Percentiles rank a stretch among this genome's conserved stretches.
phyloP scores from a whole-genome alignment of 1,139 yeast genomes.

The Lodderomyces metapsilosis region DNA sequence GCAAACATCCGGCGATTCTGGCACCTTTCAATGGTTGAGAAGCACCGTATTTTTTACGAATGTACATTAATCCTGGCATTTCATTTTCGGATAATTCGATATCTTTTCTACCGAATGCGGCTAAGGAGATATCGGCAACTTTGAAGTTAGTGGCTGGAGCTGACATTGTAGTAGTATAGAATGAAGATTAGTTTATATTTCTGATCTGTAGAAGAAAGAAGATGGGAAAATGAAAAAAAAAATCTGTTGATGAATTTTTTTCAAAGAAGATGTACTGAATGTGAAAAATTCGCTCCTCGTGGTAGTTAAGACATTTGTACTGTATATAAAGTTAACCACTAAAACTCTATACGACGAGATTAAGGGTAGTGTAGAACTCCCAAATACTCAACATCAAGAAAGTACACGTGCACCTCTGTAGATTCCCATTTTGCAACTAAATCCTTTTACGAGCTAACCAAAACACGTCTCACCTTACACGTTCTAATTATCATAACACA shows the following conservation, averaged over 20 bases:
- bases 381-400: too few species aligned
- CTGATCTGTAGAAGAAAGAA: not conserved
- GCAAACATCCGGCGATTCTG: conserved; percentile 98
- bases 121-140: conserved; percentile 97
- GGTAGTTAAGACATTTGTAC: too few species aligned
- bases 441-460: too few species aligned
- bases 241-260: too few species aligned
- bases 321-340: too few species aligned
- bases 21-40: conserved; percentile 98
- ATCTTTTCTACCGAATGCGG: conserved; percentile 99
- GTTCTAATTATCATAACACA: too few species aligned
- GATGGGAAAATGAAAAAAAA: not conserved
- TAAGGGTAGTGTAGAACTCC: not conserved
- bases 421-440: too few species aligned
- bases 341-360: not conserved
- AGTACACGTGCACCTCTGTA: too few species aligned
- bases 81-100: conserved; percentile 98
- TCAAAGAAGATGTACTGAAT: too few species aligned
- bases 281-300: too few species aligned
- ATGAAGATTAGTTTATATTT: not conserved
- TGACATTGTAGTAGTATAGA: conserved; percentile 14
- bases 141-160: conserved; percentile 64
- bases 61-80: conserved; percentile 99
- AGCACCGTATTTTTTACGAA: conserved; percentile 88
- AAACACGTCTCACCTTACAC: too few species aligned